A percentile compares a stretch with the other conserved stretches of the same genome.
Evolutionary conservation across 306 rosid species (phyloP).

Genomic region (Cucurbita pepo): DNA sequence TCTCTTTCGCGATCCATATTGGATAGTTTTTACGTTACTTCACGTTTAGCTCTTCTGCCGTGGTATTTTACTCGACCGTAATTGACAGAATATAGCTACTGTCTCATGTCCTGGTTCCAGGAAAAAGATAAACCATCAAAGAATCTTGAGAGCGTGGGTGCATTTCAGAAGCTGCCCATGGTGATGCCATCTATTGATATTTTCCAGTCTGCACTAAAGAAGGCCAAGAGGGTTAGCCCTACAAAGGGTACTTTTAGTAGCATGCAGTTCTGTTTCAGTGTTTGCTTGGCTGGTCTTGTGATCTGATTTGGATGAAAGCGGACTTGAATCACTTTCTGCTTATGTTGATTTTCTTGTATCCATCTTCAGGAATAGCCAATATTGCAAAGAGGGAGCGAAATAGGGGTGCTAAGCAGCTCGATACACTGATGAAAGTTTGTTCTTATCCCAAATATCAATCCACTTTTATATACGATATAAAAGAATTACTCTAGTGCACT

Average conservation of each 20-base stretch:
- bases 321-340: conserved; percentile 5
- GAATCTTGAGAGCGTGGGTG: conserved; percentile 47
- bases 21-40: neutral
- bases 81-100: neutral
- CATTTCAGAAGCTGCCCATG: conserved; percentile 90
- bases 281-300: neutral
- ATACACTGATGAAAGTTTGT: conserved; percentile 90
- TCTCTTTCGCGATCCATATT: neutral
- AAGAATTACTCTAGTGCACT: neutral
- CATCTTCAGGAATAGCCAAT: conserved; percentile 57
- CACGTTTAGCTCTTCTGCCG: neutral
- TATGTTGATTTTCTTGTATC: conserved; percentile 9
- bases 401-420: conserved; percentile 94
- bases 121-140: conserved; percentile 37
- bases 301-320: neutral
- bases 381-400: conserved; percentile 88
- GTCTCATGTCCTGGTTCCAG: conserved; percentile 5
- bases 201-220: conserved; percentile 64
- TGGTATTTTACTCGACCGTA: neutral
- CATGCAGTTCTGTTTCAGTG: neutral
- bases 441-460: conserved; percentile 15
- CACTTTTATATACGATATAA: neutral
- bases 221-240: conserved; percentile 58
- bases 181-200: conserved; percentile 87
- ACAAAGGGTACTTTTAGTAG: conserved; percentile 48